A percentile compares a stretch with the other conserved stretches of the same genome.
phyloP scores from a whole-genome alignment of 208 protist species.

The Acanthamoeba triangularis region DNA sequence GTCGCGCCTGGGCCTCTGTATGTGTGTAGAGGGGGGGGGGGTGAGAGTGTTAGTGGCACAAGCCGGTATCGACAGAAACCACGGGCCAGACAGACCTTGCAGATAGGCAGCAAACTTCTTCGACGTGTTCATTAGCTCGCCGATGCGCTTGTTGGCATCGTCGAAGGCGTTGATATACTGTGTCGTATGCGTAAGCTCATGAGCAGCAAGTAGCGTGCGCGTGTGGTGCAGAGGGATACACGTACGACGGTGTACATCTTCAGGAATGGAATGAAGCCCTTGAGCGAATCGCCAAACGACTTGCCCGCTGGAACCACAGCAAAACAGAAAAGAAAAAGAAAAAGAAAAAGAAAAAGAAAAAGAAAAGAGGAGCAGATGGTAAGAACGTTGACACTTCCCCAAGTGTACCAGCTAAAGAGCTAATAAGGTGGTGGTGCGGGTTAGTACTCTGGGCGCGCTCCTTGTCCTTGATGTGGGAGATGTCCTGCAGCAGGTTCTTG shows the following conservation, averaged over 20 bases:
- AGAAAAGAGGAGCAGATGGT: background rate
- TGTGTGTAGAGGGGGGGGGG: too few species aligned
- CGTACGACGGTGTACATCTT: constrained; percentile 37
- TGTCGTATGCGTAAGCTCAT: background rate
- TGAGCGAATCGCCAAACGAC: constrained; percentile 2
- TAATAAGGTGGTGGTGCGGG: background rate
- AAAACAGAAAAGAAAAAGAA: too few species aligned
- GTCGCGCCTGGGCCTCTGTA: background rate
- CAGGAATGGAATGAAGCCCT: background rate
- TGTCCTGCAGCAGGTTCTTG: background rate
- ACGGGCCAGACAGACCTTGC: too few species aligned
- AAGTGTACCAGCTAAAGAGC: background rate
- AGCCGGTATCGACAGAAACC: too few species aligned
- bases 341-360: too few species aligned
- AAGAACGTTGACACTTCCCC: background rate
- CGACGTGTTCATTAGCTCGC: background rate
- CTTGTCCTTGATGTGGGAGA: background rate
- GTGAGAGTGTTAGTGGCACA: too few species aligned
- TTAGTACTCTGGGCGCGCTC: background rate
- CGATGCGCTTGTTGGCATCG: constrained; percentile 18
- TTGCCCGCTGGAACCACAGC: background rate
- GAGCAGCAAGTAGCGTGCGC: too few species aligned
- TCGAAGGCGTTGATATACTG: constrained; percentile 36
- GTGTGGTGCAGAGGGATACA: background rate
- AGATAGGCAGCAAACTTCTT: constrained; percentile 6